A percentile compares a stretch with the other conserved stretches of the same genome.
Evolutionary conservation across 345 rosid genomes (phyloP).

Genomic region (Geranium rotundifolium): DNA sequence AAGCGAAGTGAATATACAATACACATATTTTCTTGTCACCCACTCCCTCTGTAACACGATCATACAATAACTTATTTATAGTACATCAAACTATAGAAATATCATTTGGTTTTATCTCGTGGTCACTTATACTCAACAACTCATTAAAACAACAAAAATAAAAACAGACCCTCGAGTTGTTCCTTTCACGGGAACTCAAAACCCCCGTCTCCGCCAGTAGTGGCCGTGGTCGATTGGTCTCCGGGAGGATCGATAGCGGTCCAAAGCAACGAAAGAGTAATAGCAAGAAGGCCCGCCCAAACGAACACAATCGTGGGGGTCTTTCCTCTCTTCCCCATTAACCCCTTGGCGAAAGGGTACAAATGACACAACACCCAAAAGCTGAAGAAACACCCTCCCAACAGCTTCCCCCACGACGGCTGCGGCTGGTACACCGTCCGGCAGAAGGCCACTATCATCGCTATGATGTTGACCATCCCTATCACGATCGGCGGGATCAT

Average conservation of each 20-base stretch:
- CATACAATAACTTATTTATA: too few relatives aligned
- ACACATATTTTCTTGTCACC: too few relatives aligned
- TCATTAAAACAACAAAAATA: too few relatives aligned
- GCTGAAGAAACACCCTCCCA: conserved; percentile 90
- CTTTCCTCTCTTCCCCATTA: conserved; percentile 91
- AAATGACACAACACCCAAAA: conserved; percentile 92
- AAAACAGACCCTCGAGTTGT: too few relatives aligned
- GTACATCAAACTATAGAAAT: too few relatives aligned
- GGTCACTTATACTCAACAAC: too few relatives aligned
- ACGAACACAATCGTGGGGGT: conserved; percentile 88
- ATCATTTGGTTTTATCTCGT: too few relatives aligned
- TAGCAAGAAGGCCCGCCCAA: conserved; percentile 90
- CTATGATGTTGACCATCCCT: conserved; percentile 78
- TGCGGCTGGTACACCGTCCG: conserved; percentile 55
- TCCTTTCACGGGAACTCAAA: conserved; percentile 51
- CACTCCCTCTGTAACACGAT: too few relatives aligned
- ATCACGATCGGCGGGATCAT: conserved; percentile 89
- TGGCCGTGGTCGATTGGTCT: conserved; percentile 5
- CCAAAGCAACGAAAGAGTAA: conserved; percentile 74
- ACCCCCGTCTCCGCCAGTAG: conserved; percentile 21
- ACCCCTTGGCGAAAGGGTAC: conserved; percentile 89
- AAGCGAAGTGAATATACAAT: too few relatives aligned
- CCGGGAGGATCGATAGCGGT: conserved; percentile 53
- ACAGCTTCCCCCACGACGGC: conserved; percentile 74
- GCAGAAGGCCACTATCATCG: conserved; percentile 52